A percentile compares a stretch with the other conserved stretches of the same genome.
These are phyloP conservation scores for Xylaria acuta DNA, from an alignment of 495 filamentous ascomycete species.

Conservation along the genomic window DNA sequence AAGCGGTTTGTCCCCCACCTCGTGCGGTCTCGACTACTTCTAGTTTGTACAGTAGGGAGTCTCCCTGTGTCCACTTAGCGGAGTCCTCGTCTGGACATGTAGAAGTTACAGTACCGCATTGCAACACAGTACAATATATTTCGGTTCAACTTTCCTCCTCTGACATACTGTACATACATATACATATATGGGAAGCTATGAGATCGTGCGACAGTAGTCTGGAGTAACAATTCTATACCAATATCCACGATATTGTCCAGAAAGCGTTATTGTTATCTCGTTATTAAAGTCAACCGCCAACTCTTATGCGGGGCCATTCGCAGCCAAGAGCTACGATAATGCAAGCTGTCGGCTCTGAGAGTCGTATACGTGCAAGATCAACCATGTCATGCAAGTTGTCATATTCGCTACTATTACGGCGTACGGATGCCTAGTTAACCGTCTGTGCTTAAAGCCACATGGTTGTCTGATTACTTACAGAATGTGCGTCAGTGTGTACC, in stretches of 20 bases:
- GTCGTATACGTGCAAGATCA: not conserved
- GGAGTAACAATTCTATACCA: no score
- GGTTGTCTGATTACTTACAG: not conserved
- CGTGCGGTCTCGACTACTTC: not conserved
- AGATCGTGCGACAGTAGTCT: not conserved
- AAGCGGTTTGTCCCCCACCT: not conserved
- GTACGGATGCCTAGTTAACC: not conserved
- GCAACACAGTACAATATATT: not conserved
- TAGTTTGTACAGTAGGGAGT: not conserved
- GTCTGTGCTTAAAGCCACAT: conserved; percentile 12
- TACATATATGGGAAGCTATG: not conserved
- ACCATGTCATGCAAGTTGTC: conserved; percentile 1
- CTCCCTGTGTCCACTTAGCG: not conserved
- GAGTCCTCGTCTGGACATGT: not conserved
- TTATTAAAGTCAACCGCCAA: not conserved
- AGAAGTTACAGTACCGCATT: not conserved
- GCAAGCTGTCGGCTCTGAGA: not conserved
- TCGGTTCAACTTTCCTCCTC: not conserved
- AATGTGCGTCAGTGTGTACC: not conserved
- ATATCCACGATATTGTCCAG: not conserved
- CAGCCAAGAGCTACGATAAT: not conserved
- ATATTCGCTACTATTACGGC: not conserved
- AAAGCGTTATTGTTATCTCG: not conserved
- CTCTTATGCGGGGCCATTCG: not conserved
- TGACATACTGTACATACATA: no score